Evolutionary conservation across 148 eudicot species (phyloP).

Genomic region (Heliamphora exappendiculata): DNA sequence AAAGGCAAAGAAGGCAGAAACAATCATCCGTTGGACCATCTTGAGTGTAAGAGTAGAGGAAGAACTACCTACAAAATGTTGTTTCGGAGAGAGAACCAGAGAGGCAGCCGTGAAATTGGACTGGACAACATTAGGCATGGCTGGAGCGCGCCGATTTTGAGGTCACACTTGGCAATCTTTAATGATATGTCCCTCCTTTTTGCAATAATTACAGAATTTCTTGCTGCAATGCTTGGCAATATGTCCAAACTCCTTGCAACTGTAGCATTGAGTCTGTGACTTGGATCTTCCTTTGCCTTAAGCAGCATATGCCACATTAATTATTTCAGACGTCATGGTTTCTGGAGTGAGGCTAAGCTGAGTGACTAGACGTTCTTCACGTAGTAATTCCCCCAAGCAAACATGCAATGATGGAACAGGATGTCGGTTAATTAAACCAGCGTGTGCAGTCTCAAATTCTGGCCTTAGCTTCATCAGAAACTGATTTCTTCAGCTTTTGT

Average conservation of each 20-base stretch:
- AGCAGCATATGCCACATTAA: neutral
- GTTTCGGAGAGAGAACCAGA: too few relatives aligned
- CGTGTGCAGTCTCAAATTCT: neutral
- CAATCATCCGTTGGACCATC: neutral
- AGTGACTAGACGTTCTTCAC: neutral
- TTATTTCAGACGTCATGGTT: neutral
- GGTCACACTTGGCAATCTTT: neutral
- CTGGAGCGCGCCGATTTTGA: neutral
- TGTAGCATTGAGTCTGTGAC: neutral
- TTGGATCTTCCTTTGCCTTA: neutral
- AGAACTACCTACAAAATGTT: neutral
- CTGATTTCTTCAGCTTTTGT: neutral
- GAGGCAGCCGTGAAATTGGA: neutral
- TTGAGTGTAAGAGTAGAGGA: neutral
- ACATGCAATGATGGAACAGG: neutral
- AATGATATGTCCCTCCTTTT: neutral
- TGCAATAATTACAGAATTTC: neutral
- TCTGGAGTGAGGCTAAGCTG: neutral
- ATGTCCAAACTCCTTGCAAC: neutral
- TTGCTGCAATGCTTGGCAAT: neutral
- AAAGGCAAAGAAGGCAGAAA: neutral
- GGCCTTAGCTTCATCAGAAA: neutral
- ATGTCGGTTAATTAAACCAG: neutral
- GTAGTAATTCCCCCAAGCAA: neutral
- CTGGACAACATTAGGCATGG: neutral